phyloP scores from a whole-genome alignment of 176 grass and related monocot genomes.

The Hsuehochloa calcarea region DNA sequence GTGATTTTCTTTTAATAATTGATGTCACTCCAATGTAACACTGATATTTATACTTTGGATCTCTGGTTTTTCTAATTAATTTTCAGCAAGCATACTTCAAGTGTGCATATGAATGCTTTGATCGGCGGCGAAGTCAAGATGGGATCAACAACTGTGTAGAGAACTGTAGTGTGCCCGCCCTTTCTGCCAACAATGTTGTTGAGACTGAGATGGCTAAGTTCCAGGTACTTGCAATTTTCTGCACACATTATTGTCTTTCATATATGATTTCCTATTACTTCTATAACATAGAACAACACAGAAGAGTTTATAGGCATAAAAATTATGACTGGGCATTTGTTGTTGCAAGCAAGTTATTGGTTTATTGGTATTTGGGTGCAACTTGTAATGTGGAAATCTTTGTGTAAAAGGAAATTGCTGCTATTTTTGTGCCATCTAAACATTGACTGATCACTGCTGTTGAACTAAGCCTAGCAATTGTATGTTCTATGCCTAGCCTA shows the following conservation, averaged over 20 bases:
- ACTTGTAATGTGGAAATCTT: not conserved
- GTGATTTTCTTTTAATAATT: too few species aligned
- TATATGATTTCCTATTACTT: too few species aligned
- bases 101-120: conserved; percentile 93
- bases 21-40: too few species aligned
- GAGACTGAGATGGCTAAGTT: conserved; percentile 92
- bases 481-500: too few species aligned
- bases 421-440: too few species aligned
- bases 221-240: conserved; percentile 55
- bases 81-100: conserved; percentile 94
- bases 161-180: conserved; percentile 75
- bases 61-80: conserved; percentile 28
- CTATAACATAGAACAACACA: too few species aligned
- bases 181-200: conserved; percentile 75
- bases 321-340: not conserved
- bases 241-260: not conserved
- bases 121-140: conserved; percentile 65
- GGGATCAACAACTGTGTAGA: conserved; percentile 80
- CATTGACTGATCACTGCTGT: too few species aligned
- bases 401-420: not conserved
- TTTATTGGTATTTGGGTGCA: not conserved
- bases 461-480: too few species aligned
- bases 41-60: not conserved
- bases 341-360: conserved; percentile 1
- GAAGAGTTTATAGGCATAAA: not conserved